Evolutionary conservation across 768 basidiomycete genomes (phyloP), one percentile per base, ranked within the genome.

Genomic region (Trametes cubensis): DNA sequence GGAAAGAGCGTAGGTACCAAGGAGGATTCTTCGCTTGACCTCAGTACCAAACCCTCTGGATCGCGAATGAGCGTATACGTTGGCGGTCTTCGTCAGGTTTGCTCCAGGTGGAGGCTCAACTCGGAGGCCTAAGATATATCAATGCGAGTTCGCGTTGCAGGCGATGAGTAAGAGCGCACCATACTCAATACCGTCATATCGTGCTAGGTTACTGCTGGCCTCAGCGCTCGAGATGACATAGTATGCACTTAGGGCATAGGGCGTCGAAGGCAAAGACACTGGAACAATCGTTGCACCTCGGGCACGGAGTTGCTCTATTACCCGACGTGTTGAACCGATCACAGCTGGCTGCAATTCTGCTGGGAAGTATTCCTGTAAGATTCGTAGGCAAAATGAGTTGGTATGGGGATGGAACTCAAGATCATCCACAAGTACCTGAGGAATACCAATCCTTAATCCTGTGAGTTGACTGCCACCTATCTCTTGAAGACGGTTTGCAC

Each of bases 211-310:
- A 60, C 93, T 95, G 63, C 91, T 90, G 0, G 95, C 95, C 71
- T 98, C 96, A 0, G 96, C 95, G 62, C 88, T 91, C 1, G 96
- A 91, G 17, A 98, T 81, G n/a, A 97, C 92, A 70, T 98, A 98
- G 78, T 98, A 98, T 14, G 94, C 90, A 58, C 94, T 93, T 5
- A 98, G 80, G 0, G 93, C 92, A 69, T 89, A 90, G 1, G 72
- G 74, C 0, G 85, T 85, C 2, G 78, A 74, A 0, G 93, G 90
- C 13, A 98, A 77, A 10, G 89, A 88, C 0, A 98, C 86, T 0
- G 93, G 82, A 1, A 85, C 74, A 30, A 97, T 67, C 0, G 77
- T 77, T 0, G 92, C 94, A 0, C 95, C 95, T 1, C 77, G 77
- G 0, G 71, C 55, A 58, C 76, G 54, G 18, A 89, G 77, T 13